Conservation (phyloP, 257 asterid species). For the Scutellaria barbata region DNA sequence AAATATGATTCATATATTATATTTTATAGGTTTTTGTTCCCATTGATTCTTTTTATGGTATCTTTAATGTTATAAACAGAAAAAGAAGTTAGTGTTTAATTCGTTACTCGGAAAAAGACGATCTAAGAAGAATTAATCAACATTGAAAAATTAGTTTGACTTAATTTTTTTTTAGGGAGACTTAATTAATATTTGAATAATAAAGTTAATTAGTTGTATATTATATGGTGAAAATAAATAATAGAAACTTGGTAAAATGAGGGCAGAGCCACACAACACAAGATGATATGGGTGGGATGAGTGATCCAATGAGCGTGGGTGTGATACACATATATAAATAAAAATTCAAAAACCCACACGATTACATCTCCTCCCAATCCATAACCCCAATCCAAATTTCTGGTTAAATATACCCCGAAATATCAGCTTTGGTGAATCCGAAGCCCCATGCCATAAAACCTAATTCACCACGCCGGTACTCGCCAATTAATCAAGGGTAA, state of each 20-base stretch:
- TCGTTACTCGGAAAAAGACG: too few relatives aligned
- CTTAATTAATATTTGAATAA: too few relatives aligned
- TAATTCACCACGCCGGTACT: background rate
- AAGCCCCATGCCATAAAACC: background rate
- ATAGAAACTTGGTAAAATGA: background rate
- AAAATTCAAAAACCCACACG: conserved; percentile 32
- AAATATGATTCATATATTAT: too few relatives aligned
- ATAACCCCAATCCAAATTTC: conserved; percentile 18
- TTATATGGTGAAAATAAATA: too few relatives aligned
- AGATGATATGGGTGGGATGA: conserved; percentile 8
- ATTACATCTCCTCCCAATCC: background rate
- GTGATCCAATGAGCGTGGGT: conserved; percentile 2
- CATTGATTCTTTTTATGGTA: too few relatives aligned
- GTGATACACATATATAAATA: conserved; percentile 18
- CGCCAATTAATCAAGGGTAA: background rate
- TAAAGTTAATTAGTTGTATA: too few relatives aligned
- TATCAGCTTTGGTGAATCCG: conserved; percentile 21
- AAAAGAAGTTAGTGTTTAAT: too few relatives aligned
- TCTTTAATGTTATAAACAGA: too few relatives aligned
- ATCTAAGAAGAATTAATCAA: too few relatives aligned
- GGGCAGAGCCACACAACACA: conserved; percentile 32
- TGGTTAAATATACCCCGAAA: conserved; percentile 16
- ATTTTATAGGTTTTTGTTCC: too few relatives aligned
- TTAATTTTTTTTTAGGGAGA: too few relatives aligned
- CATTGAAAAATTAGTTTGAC: too few relatives aligned